Conservation (phyloP, 2,329 filamentous ascomycete genomes). For the Aspergillus bombycis region DNA sequence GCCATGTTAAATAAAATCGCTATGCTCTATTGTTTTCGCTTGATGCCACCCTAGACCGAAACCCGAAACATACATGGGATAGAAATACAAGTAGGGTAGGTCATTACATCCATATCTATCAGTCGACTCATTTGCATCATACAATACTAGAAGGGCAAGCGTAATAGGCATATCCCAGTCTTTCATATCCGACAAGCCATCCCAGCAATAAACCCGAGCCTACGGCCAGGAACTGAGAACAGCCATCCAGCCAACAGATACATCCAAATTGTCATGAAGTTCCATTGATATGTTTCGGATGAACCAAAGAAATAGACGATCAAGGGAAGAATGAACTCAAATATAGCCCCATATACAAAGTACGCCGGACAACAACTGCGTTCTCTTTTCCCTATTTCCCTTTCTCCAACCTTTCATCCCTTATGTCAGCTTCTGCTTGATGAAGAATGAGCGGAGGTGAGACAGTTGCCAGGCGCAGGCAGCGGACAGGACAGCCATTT, state of each 20-base stretch:
- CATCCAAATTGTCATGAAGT: neutral
- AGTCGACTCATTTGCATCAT: constrained; percentile 9
- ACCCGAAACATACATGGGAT: neutral
- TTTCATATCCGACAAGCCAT: neutral
- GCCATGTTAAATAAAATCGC: constrained; percentile 12
- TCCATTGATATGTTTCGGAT: neutral
- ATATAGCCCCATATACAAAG: neutral
- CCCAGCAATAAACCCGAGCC: neutral
- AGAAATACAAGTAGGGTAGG: neutral
- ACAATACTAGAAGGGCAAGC: neutral
- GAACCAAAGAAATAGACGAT: constrained; percentile 1
- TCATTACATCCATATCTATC: constrained; percentile 16
- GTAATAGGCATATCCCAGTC: neutral
- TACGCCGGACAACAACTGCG: constrained; percentile 3
- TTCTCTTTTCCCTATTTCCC: neutral
- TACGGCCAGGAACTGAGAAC: neutral
- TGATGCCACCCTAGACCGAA: no score
- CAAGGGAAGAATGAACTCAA: neutral
- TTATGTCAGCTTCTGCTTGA: constrained; percentile 99
- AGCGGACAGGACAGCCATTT: constrained; percentile 78
- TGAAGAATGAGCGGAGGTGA: constrained; percentile 95
- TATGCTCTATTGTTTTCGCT: neutral
- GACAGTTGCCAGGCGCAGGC: constrained; percentile 98
- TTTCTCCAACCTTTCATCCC: constrained; percentile 2
- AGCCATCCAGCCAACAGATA: neutral